Percentiles rank a stretch among this genome's conserved stretches.
Evolutionary conservation across 495 filamentous ascomycete genomes (phyloP).

Genomic region (Lepraria neglecta): DNA sequence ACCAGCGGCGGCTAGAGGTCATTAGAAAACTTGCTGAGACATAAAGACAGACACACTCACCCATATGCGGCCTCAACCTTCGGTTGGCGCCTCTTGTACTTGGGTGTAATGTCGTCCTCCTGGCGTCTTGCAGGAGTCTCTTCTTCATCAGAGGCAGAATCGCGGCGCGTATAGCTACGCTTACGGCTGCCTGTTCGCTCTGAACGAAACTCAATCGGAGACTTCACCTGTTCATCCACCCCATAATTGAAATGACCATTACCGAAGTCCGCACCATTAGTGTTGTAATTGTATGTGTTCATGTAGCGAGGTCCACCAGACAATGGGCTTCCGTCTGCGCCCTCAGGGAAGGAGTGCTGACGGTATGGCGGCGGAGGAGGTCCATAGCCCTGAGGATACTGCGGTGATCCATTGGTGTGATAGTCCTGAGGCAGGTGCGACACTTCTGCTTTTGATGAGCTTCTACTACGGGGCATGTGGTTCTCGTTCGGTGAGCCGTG

Average conservation of each 20-base stretch:
- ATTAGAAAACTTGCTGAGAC: constrained; percentile 19
- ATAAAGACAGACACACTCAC: constrained; percentile 17
- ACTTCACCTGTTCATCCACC: constrained; percentile 14
- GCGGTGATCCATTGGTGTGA: not conserved
- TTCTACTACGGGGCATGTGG: constrained; percentile 7
- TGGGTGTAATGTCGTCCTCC: constrained; percentile 27
- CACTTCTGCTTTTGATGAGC: constrained; percentile 14
- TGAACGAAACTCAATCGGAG: constrained; percentile 20
- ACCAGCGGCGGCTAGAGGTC: constrained; percentile 29
- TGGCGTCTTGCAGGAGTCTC: constrained; percentile 27
- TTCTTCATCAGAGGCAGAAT: constrained; percentile 23
- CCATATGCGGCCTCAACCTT: constrained; percentile 28
- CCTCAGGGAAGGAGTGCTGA: constrained; percentile 19
- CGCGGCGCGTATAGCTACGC: constrained; percentile 23
- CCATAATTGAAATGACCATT: constrained; percentile 14
- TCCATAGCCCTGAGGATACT: constrained; percentile 1
- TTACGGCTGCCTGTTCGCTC: constrained; percentile 22
- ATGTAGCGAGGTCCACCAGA: constrained; percentile 12
- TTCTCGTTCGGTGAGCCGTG: constrained; percentile 8
- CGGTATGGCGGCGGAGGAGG: constrained; percentile 17
- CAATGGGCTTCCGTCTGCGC: constrained; percentile 13
- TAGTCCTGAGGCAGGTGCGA: not conserved
- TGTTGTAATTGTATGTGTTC: constrained; percentile 7
- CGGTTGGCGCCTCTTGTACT: constrained; percentile 29
- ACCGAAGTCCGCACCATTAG: constrained; percentile 6